A percentile compares a stretch with the other conserved stretches of the same genome.
These are phyloP conservation scores for Santalum album DNA, from an alignment of 164 flowering plant species.

Conservation along the genomic window DNA sequence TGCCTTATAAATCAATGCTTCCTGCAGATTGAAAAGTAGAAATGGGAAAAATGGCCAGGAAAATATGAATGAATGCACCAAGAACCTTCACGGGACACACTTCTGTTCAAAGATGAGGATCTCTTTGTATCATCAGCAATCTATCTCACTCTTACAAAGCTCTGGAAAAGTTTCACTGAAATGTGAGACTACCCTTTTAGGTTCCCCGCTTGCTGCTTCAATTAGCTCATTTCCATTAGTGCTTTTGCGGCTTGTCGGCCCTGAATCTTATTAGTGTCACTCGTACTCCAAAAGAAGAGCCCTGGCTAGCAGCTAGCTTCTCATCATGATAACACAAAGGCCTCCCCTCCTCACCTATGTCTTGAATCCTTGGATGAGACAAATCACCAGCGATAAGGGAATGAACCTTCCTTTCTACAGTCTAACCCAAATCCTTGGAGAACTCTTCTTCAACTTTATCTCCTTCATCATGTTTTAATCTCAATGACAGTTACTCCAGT, in stretches of 20 bases:
- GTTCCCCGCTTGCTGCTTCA: too few relatives aligned
- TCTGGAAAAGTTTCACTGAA: too few relatives aligned
- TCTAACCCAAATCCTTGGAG: conserved; percentile 48
- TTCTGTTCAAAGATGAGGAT: conserved; percentile 41
- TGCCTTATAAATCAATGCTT: neutral
- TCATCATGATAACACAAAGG: conserved; percentile 31
- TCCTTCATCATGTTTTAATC: conserved; percentile 27
- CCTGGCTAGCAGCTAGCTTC: conserved; percentile 41
- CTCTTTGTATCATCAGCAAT: conserved; percentile 47
- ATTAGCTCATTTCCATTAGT: too few relatives aligned
- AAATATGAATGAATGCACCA: conserved; percentile 24
- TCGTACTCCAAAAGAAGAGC: too few relatives aligned
- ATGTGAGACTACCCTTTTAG: too few relatives aligned
- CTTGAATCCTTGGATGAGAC: conserved; percentile 34
- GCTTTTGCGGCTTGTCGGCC: too few relatives aligned
- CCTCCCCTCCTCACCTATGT: conserved; percentile 33
- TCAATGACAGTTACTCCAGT: too few relatives aligned
- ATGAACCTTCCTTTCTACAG: conserved; percentile 28
- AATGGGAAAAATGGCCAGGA: neutral
- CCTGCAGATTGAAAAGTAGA: neutral
- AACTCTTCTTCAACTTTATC: conserved; percentile 34
- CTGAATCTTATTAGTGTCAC: too few relatives aligned
- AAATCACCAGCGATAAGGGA: conserved; percentile 38
- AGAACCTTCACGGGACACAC: conserved; percentile 38
- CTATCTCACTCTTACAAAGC: conserved; percentile 42